Conservation (phyloP, 352 stramenopile genomes). For the Globisporangium lucens region DNA sequence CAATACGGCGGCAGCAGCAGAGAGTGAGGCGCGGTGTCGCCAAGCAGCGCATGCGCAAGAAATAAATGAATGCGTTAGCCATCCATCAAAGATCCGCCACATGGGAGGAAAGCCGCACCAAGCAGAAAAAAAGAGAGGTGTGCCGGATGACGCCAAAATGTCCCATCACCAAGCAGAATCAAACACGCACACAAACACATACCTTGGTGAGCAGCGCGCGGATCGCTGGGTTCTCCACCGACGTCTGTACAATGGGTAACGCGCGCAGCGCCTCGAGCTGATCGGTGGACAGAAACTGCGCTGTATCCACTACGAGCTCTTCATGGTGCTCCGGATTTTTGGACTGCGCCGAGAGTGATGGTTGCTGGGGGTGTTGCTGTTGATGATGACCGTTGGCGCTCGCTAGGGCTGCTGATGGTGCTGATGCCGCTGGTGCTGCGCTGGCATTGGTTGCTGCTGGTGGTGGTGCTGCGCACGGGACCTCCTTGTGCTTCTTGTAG, state of each 20-base stretch:
- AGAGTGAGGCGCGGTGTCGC: background rate
- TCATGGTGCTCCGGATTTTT: conserved; percentile 18
- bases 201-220: conserved; percentile 53
- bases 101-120: conserved; percentile 8
- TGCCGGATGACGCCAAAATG: background rate
- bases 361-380: conserved; percentile 5
- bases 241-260: conserved; percentile 33
- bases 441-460: conserved; percentile 3
- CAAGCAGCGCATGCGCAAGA: background rate
- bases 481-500: conserved; percentile 82
- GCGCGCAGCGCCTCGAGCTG: conserved; percentile 42
- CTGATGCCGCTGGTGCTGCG: conserved; percentile 4
- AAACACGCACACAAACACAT: conserved; percentile 1
- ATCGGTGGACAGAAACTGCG: conserved; percentile 44
- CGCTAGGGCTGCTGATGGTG: conserved; percentile 2
- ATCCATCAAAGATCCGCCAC: background rate
- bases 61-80: background rate
- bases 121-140: conserved; percentile 2
- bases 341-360: conserved; percentile 1
- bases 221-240: conserved; percentile 50
- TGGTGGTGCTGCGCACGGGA: conserved; percentile 32
- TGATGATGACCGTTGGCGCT: conserved; percentile 4
- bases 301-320: conserved; percentile 26
- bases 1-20: background rate
- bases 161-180: conserved; percentile 2